Percentiles rank a stretch among this genome's conserved stretches.
phyloP scores from a whole-genome alignment of 192 early-diverging fungal genomes.

The Linnemannia zychae region DNA sequence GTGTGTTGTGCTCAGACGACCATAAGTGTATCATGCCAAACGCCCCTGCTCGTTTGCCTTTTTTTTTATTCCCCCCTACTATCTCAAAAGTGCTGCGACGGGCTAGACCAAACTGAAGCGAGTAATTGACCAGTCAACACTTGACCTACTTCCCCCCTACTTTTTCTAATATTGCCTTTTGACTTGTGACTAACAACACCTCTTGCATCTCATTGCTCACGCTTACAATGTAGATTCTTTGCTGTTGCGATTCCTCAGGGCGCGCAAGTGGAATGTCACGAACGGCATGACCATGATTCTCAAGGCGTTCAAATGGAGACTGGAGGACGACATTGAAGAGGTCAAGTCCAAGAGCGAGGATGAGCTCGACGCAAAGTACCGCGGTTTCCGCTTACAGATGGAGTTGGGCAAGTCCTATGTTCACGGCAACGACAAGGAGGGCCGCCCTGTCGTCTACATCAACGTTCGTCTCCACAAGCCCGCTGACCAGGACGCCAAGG shows the following conservation, averaged over 20 bases:
- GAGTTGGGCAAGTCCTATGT: conserved; percentile 63
- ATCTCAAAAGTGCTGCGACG: background rate
- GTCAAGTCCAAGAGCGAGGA: conserved; percentile 56
- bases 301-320: conserved; percentile 81
- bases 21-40: background rate
- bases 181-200: background rate
- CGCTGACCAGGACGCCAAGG: conserved; percentile 71
- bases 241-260: conserved; percentile 86
- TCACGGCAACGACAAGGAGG: conserved; percentile 65
- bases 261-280: conserved; percentile 91
- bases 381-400: conserved; percentile 54
- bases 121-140: background rate
- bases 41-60: background rate
- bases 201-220: background rate
- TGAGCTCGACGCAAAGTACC: conserved; percentile 49
- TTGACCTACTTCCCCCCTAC: background rate
- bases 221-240: conserved; percentile 64
- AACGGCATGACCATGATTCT: conserved; percentile 82
- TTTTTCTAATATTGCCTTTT: background rate
- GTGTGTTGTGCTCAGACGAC: background rate
- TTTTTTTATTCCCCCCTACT: background rate
- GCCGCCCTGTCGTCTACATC: conserved; percentile 65
- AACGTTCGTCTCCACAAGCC: conserved; percentile 67
- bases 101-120: background rate
- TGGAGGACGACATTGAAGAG: conserved; percentile 69